phyloP scores from a whole-genome alignment of 306 rosid species.

The Cicer arietinum region DNA sequence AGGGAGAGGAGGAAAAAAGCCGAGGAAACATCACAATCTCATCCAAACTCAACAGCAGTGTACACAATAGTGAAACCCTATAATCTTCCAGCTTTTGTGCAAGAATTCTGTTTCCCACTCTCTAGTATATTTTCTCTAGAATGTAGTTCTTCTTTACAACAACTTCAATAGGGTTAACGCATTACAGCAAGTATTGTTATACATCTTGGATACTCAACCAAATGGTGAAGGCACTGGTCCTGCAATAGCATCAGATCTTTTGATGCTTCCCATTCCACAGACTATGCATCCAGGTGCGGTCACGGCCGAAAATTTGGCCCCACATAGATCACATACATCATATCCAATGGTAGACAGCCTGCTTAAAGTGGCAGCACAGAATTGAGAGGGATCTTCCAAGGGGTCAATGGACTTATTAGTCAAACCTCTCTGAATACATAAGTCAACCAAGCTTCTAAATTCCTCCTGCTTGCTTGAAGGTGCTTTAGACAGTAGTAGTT shows the following conservation, averaged over 20 bases:
- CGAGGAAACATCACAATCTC: slow-evolving; percentile 29
- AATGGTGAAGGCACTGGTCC: slow-evolving; percentile 93
- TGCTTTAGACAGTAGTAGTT: slow-evolving; percentile 86
- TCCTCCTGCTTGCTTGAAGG: slow-evolving; percentile 93
- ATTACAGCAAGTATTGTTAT: slow-evolving; percentile 6
- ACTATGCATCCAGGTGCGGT: slow-evolving; percentile 88
- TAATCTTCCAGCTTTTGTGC: slow-evolving; percentile 21
- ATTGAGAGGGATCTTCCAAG: slow-evolving; percentile 88
- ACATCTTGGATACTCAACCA: slow-evolving; percentile 57
- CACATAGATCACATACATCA: slow-evolving; percentile 94
- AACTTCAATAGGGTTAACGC: slow-evolving; percentile 6
- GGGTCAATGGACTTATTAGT: slow-evolving; percentile 94
- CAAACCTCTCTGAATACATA: slow-evolving; percentile 92
- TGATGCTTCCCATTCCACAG: slow-evolving; percentile 98
- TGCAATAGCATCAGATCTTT: slow-evolving; percentile 87
- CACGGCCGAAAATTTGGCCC: slow-evolving; percentile 93
- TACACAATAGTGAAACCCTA: slow-evolving; percentile 24
- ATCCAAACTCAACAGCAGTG: slow-evolving; percentile 17
- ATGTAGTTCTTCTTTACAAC: slow-evolving; percentile 28
- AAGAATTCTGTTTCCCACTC: neutral
- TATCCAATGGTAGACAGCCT: slow-evolving; percentile 95
- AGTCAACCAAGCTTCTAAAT: slow-evolving; percentile 77
- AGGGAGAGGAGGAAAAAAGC: neutral
- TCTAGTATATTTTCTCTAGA: slow-evolving; percentile 35
- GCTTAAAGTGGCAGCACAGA: slow-evolving; percentile 92